Percentiles rank a stretch among this genome's conserved stretches.
Conservation (phyloP, 176 grass and related monocot species). For the Triticum urartu region DNA sequence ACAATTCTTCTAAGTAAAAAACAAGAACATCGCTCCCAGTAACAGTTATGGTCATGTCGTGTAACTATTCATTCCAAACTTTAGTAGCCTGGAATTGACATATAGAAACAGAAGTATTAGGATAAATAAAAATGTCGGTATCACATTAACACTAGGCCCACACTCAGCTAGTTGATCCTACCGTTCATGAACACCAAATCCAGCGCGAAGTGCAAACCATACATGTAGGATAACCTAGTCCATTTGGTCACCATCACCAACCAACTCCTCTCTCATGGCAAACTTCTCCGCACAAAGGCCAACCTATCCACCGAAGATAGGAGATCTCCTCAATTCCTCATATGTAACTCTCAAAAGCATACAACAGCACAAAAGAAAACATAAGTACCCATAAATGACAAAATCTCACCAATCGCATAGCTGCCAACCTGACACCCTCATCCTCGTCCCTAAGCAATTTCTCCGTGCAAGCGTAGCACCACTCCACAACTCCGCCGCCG, state of each 20-base stretch:
- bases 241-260: conserved; percentile 27
- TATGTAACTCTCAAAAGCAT: background rate
- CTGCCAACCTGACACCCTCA: conserved; percentile 53
- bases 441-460: conserved; percentile 59
- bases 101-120: background rate
- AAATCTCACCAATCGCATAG: conserved; percentile 64
- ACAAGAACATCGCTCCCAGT: background rate
- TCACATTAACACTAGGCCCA: background rate
- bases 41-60: background rate
- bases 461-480: conserved; percentile 42
- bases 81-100: background rate
- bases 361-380: background rate
- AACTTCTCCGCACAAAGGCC: conserved; percentile 55
- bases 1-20: background rate
- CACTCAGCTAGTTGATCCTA: background rate
- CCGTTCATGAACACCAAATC: background rate
- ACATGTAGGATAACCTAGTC: conserved; percentile 77
- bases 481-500: conserved; percentile 27
- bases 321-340: background rate
- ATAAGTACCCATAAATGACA: background rate
- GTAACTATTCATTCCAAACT: conserved; percentile 2
- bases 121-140: background rate
- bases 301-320: conserved; percentile 40
- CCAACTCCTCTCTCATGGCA: conserved; percentile 27
- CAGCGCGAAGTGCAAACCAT: conserved; percentile 5